A percentile compares a stretch with the other conserved stretches of the same genome.
Conservation (phyloP, 768 basidiomycete species). For the Hortiboletus flavorubellus region DNA sequence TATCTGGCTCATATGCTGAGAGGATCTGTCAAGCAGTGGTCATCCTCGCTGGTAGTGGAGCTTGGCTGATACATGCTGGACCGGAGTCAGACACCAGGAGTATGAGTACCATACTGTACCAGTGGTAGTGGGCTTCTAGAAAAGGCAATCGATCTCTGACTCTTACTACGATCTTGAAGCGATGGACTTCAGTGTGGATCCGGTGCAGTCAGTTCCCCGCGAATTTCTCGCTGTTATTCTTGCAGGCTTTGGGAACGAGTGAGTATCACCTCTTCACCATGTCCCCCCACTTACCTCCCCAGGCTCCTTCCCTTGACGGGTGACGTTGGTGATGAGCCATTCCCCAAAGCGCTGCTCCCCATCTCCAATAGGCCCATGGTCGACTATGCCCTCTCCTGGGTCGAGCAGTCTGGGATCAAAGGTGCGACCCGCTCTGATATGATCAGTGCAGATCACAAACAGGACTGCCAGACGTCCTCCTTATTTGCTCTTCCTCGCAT, state of each 20-base stretch:
- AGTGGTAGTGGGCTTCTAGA: constrained; percentile 7
- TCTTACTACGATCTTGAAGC: constrained; percentile 1
- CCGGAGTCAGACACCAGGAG: background rate
- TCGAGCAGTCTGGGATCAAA: constrained; percentile 82
- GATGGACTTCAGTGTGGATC: constrained; percentile 66
- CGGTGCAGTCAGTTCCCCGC: constrained; percentile 48
- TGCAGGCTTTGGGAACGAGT: constrained; percentile 93
- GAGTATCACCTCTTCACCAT: constrained; percentile 24
- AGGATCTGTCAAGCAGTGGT: background rate
- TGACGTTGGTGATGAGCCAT: constrained; percentile 76
- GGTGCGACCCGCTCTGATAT: constrained; percentile 41
- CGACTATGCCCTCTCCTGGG: constrained; percentile 79
- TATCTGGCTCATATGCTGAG: background rate
- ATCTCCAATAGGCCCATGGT: constrained; percentile 87
- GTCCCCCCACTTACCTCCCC: constrained; percentile 8
- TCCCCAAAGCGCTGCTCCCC: constrained; percentile 84
- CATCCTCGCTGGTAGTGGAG: background rate
- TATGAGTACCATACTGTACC: background rate
- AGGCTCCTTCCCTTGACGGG: constrained; percentile 74
- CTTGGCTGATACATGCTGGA: background rate
- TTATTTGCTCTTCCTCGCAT: constrained; percentile 81
- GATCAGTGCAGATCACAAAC: constrained; percentile 7
- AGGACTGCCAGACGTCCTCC: constrained; percentile 63
- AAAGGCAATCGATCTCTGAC: constrained; percentile 22
- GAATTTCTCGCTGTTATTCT: constrained; percentile 90